Base-by-base conservation (phyloP, 441 rosid species). In the Eutrema salsugineum region DNA sequence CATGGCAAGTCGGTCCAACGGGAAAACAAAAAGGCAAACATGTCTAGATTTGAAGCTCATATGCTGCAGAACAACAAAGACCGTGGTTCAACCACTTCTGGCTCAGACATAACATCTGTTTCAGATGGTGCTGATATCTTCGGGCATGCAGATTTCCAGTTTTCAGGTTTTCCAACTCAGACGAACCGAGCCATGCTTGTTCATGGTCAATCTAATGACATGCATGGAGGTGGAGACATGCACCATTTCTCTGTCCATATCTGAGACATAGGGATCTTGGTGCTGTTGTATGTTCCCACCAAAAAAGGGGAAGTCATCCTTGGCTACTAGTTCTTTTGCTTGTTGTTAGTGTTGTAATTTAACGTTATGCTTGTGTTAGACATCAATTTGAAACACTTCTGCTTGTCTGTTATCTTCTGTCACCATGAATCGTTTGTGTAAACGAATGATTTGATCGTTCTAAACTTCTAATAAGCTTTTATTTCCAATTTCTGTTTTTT, bases 271-370 rank as follows among this genome's bases (percentile, higher is more conserved):
- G 71, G 71, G 39, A 71, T 79, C 65, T 75, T 70, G 79, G 75
- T 70, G 76, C 63, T 70, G 44, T 47, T 70, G 64, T 62, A 63
- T 55, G 88, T 82, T 72, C 72, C 59, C 49, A 56, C 73, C 74
- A 73, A 74, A 73, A 74, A 32, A 48, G 69, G 96, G 94, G 89
- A 90, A 85, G 94, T 88, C 96, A 87, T 88, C 96, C 94, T 90
- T 90, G 93, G 91, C 93, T 88, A 76, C 65, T 64, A 58, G 79
- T 75, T 76, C 55, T 47, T 47, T 19, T 47, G 60, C 54, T 67
- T 40, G 20, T 11, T 60, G 48, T 55, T 62, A 61, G 49, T 46
- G 66, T 69, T 47, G 38, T 22, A 15, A 57, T 54, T n/a, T 20
- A 59, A 70, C 33, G 42, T 63, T 38, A 57, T 70, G 58, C 66